These are phyloP conservation scores for Cryptosporidium canis DNA, from an alignment of 169 alveolate genomes.

Conservation along the genomic window DNA sequence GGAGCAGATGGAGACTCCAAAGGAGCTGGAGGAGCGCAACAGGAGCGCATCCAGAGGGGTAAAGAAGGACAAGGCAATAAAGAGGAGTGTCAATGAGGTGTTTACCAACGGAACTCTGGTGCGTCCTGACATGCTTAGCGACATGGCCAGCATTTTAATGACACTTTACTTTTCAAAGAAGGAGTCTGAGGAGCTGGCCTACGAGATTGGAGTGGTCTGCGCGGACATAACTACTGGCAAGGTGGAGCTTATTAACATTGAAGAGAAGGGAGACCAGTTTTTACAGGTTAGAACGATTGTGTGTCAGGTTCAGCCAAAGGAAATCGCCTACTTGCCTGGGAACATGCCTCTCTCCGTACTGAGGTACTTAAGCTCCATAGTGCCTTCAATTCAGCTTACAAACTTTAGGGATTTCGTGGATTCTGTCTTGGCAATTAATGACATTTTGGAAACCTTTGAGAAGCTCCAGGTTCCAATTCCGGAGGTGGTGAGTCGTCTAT, in stretches of 20 bases:
- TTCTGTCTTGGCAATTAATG: constrained; percentile 46
- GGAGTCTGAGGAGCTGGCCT: constrained; percentile 43
- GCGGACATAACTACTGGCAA: constrained; percentile 85
- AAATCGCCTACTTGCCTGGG: constrained; percentile 78
- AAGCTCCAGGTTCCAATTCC: constrained; percentile 33
- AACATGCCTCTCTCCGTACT: constrained; percentile 57
- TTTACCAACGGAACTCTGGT: constrained; percentile 93
- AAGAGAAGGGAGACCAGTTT: constrained; percentile 79
- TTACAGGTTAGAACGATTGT: constrained; percentile 77
- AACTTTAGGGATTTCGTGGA: constrained; percentile 55
- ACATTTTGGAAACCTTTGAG: constrained; percentile 32
- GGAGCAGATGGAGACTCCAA: constrained; percentile 98
- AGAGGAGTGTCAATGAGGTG: constrained; percentile 92
- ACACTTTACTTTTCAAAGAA: constrained; percentile 55
- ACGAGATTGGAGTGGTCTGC: constrained; percentile 85
- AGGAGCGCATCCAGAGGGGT: constrained; percentile 78
- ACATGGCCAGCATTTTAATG: constrained; percentile 68
- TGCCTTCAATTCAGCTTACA: constrained; percentile 60
- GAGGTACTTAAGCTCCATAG: constrained; percentile 40
- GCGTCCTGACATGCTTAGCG: constrained; percentile 83
- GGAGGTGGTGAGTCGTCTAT: constrained; percentile 14
- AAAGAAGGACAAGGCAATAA: constrained; percentile 87
- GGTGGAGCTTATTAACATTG: constrained; percentile 71
- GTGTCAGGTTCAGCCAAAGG: constrained; percentile 85
- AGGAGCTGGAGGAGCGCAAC: constrained; percentile 89